Conservation (phyloP, 129 eudicot genomes). For the Chrysanthemum makinoi region DNA sequence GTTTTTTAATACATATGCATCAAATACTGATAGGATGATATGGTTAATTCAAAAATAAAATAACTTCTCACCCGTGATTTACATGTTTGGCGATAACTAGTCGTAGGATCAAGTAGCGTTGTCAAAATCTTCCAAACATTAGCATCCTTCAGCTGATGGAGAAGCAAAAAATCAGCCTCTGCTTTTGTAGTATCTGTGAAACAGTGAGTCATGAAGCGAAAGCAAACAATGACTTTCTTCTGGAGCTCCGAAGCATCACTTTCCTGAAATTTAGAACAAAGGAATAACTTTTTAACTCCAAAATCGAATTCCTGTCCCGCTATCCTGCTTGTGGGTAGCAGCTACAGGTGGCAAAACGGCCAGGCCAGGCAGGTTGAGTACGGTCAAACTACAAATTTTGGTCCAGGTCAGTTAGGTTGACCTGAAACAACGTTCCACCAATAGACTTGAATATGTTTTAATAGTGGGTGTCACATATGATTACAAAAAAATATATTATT, state of each 20-base stretch:
- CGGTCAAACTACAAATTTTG: background rate
- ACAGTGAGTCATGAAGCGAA: slow-evolving; percentile 81
- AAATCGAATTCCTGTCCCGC: background rate
- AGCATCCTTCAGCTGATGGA: slow-evolving; percentile 87
- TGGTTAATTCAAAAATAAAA: background rate
- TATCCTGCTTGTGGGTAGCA: slow-evolving; percentile 11
- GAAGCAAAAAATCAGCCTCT: slow-evolving; percentile 72
- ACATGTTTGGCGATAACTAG: slow-evolving; percentile 49
- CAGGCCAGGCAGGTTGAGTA: background rate
- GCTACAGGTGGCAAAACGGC: background rate
- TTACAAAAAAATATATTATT: background rate
- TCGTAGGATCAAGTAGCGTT: slow-evolving; percentile 65
- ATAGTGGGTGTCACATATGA: background rate
- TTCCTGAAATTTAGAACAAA: slow-evolving; percentile 46
- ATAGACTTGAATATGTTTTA: no score
- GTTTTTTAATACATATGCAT: slow-evolving; percentile 2
- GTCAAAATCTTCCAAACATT: slow-evolving; percentile 75
- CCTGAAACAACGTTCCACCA: no score
- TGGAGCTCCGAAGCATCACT: slow-evolving; percentile 60
- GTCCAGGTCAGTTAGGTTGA: background rate
- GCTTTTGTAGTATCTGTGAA: slow-evolving; percentile 75
- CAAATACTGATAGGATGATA: background rate
- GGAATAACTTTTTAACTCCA: background rate
- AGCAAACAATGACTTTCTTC: slow-evolving; percentile 53
- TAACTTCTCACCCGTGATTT: slow-evolving; percentile 55